Evolutionary conservation across 257 asterid species (phyloP).

Genomic region (Ballota nigra): DNA sequence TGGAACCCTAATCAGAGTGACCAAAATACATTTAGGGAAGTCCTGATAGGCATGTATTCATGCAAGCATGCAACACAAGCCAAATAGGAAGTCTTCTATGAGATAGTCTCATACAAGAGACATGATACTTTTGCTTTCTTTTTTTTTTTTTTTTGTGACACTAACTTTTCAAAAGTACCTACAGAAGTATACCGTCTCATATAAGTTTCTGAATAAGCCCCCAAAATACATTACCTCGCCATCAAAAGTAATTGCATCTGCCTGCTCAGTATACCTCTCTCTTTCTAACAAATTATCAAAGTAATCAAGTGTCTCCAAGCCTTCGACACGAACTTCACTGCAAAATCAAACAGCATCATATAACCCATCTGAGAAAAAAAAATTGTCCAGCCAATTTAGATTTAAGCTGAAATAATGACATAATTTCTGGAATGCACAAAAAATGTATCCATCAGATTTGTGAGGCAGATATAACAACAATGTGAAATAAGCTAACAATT

Average conservation of each 20-base stretch:
- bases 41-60: not conserved
- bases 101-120: too few species aligned
- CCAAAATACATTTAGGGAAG: not conserved
- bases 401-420: not conserved
- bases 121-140: too few species aligned
- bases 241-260: constrained; percentile 82
- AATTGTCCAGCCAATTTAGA: not conserved
- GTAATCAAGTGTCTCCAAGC: constrained; percentile 92
- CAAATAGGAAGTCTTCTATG: too few species aligned
- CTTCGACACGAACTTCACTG: constrained; percentile 92
- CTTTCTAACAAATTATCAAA: constrained; percentile 58
- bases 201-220: too few species aligned
- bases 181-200: too few species aligned
- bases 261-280: constrained; percentile 80
- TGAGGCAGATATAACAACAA: too few species aligned
- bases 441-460: not conserved
- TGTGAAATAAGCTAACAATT: not conserved
- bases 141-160: too few species aligned
- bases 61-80: too few species aligned
- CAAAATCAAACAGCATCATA: constrained; percentile 46
- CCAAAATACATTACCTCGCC: constrained; percentile 52
- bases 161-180: too few species aligned
- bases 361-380: constrained; percentile 31
- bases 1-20: not conserved
- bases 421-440: not conserved